phyloP scores from a whole-genome alignment of 495 filamentous ascomycete genomes.

The Hypomontagnella submonticulosa region DNA sequence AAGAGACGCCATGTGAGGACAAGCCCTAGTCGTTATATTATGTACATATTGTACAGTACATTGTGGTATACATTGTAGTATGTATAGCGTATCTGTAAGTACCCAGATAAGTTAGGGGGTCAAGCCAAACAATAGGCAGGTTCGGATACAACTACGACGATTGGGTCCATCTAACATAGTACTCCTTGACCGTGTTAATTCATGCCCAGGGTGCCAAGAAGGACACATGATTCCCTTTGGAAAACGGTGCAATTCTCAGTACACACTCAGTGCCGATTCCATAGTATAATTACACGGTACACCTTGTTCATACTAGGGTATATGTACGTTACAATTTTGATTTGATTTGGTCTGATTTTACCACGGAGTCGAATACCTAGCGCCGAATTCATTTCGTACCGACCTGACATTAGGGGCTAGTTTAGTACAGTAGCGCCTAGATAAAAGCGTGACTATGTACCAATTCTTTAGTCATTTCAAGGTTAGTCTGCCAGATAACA shows the following conservation, averaged over 20 bases:
- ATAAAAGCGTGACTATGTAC: neutral
- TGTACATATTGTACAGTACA: neutral
- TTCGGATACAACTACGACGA: constrained; percentile 15
- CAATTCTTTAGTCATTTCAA: neutral
- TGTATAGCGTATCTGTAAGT: neutral
- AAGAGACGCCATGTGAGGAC: constrained; percentile 1
- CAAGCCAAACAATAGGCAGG: constrained; percentile 5
- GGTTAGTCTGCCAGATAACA: neutral
- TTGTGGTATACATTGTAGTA: neutral
- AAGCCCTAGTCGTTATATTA: constrained; percentile 26
- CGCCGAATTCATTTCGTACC: neutral
- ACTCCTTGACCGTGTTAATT: neutral
- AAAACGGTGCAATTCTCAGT: too few species aligned
- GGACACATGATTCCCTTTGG: constrained; percentile 13
- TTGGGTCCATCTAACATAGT: constrained; percentile 18
- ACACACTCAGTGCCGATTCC: neutral
- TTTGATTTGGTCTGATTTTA: neutral
- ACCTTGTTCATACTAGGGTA: too few species aligned
- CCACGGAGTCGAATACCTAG: too few species aligned
- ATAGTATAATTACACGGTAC: neutral
- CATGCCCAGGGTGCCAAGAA: constrained; percentile 22
- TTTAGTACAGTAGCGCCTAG: neutral
- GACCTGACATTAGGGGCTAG: constrained; percentile 1
- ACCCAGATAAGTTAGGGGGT: constrained; percentile 8
- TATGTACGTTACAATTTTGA: too few species aligned